Percentiles rank a stretch among this genome's conserved stretches.
Conservation (phyloP, 2,329 filamentous ascomycete species). For the Trichothecium sympodiale region DNA sequence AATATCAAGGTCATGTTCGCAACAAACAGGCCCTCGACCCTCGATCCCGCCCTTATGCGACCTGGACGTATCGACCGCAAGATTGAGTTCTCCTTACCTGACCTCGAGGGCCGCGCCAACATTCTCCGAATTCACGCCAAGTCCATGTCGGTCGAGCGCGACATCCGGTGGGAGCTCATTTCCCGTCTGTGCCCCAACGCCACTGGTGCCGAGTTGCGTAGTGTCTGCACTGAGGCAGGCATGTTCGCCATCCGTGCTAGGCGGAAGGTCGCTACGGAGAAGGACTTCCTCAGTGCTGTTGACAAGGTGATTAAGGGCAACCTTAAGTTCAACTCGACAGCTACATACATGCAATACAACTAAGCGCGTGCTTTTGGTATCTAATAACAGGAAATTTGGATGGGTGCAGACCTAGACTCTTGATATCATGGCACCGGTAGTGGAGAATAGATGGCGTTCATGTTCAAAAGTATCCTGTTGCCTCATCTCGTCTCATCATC, state of each 20-base stretch:
- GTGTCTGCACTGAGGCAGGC: slow-evolving; percentile 93
- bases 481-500: not conserved
- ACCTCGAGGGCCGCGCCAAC: slow-evolving; percentile 94
- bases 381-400: slow-evolving; percentile 12
- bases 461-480: not conserved
- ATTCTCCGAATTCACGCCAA: slow-evolving; percentile 98
- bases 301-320: slow-evolving; percentile 99
- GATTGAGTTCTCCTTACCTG: slow-evolving; percentile 95
- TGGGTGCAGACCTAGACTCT: slow-evolving; percentile 2
- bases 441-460: slow-evolving; percentile 3
- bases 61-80: slow-evolving; percentile 96
- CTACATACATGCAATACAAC: slow-evolving; percentile 98
- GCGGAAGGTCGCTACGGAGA: slow-evolving; percentile 96
- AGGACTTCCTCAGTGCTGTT: slow-evolving; percentile 94
- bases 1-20: slow-evolving; percentile 99
- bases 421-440: not conserved
- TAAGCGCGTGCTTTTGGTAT: slow-evolving; percentile 36
- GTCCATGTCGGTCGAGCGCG: slow-evolving; percentile 98
- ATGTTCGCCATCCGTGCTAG: slow-evolving; percentile 96
- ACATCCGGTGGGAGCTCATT: slow-evolving; percentile 98
- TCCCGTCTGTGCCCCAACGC: slow-evolving; percentile 94
- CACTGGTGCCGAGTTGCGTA: slow-evolving; percentile 89
- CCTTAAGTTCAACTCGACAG: slow-evolving; percentile 98
- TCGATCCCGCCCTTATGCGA: slow-evolving; percentile 95
- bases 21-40: slow-evolving; percentile 88